These are phyloP conservation scores for Besnoitia besnoiti DNA, from an alignment of 169 alveolate genomes.

Conservation along the genomic window DNA sequence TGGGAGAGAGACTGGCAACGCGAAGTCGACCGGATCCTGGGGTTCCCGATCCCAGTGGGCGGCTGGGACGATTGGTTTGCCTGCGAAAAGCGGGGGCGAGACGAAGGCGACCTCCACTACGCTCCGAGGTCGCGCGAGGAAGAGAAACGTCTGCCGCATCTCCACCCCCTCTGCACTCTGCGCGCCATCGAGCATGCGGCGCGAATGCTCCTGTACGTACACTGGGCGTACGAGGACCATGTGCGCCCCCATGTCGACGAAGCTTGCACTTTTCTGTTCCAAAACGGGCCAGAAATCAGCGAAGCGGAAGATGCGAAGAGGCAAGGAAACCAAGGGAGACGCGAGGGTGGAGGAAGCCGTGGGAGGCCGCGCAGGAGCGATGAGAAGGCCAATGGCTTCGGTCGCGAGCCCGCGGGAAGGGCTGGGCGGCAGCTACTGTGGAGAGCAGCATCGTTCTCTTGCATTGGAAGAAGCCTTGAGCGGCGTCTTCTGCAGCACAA, in stretches of 20 bases:
- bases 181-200: constrained; percentile 14
- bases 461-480: constrained; percentile 29
- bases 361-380: too few relatives aligned
- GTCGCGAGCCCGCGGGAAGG: too few relatives aligned
- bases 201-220: not conserved
- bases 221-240: constrained; percentile 37
- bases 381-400: too few relatives aligned
- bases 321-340: not conserved
- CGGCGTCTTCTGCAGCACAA: constrained; percentile 47
- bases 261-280: not conserved
- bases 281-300: not conserved
- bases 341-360: too few relatives aligned
- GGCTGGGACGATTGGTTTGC: constrained; percentile 23
- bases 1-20: not conserved
- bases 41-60: not conserved
- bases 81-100: not conserved
- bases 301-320: not conserved
- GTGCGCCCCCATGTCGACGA: not conserved
- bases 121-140: not conserved
- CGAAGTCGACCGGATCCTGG: not conserved
- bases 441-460: constrained; percentile 1
- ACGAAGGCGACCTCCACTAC: not conserved
- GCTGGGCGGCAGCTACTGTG: too few relatives aligned
- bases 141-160: not conserved
- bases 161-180: not conserved